Evolutionary conservation across 2,329 filamentous ascomycete genomes (phyloP), one percentile per base, ranked within the genome.

Genomic region (Diaporthe australafricana): DNA sequence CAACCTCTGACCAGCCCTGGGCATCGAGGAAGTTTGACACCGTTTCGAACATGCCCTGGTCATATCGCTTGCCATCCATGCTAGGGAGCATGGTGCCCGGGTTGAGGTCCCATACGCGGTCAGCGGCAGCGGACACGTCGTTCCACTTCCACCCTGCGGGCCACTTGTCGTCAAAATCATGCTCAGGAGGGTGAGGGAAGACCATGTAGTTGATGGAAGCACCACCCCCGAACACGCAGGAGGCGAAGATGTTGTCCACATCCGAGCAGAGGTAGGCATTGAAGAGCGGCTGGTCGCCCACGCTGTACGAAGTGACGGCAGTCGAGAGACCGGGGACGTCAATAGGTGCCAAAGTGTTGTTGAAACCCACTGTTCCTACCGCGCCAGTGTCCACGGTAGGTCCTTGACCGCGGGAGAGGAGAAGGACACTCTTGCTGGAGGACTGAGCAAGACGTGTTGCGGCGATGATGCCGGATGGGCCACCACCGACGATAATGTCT

Each of bases 141-240:
- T 71, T 69, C 68, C 76, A 77, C 66, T 75, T 75, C 78, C 78
- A 80, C 35, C 77, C 78, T 20, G 72, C 70, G 1, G 78, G 78
- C 77, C 77, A 79, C 53, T 77, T 76, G 65, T 79, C 60, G 42
- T 63, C 72, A 48, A 78, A 80, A 75, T 80, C 79, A 25, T 45
- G 60, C 60, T 35, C 60, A 14, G 60, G 60, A 5, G 60, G 60
- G 16, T 42, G 60, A 5, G 60, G 60, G 42, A 63, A 63, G 2
- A 63, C 60, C 60, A 63, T 63, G 20, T 63, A 63, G 27, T 63
- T 63, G 40, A 63, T 63, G 27, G 57, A 9, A 17, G 57, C 57
- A 48, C 57, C 57, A 5, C 57, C 57, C 8, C 57, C 57, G 17
- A 63, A 63, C 17, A 63, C 57, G 57, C 57, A 63, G 12, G 57